A percentile compares a stretch with the other conserved stretches of the same genome.
Conservation (phyloP, 164 flowering plant species). For the Stephania yunnanensis region DNA sequence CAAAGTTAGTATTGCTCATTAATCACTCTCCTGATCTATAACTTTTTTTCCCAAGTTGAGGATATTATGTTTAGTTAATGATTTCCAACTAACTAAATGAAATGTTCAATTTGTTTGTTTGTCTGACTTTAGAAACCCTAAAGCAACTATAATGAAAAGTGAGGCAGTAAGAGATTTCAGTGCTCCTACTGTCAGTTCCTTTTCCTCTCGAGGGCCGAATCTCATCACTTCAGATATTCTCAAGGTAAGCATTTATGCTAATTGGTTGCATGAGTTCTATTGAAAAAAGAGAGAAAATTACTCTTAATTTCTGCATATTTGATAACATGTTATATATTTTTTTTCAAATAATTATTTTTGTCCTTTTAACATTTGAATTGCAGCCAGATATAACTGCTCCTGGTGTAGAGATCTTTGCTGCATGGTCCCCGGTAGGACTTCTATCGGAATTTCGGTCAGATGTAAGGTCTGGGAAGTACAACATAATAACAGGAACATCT, state of each 20-base stretch:
- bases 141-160: conserved; percentile 26
- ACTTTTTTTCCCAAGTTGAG: too few species aligned
- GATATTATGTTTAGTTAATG: not conserved
- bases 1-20: not conserved
- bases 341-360: too few species aligned
- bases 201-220: conserved; percentile 65
- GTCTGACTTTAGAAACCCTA: not conserved
- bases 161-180: conserved; percentile 12
- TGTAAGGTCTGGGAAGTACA: not conserved
- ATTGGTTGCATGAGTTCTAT: not conserved
- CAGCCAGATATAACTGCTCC: conserved; percentile 7
- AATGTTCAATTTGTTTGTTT: not conserved
- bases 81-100: not conserved
- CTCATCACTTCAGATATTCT: conserved; percentile 27
- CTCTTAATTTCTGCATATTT: too few species aligned
- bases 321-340: too few species aligned
- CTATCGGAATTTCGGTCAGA: not conserved
- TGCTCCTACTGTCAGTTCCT: conserved; percentile 38
- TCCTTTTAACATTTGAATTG: not conserved
- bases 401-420: not conserved
- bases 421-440: not conserved
- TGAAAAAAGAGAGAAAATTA: too few species aligned
- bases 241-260: conserved; percentile 21
- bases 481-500: not conserved
- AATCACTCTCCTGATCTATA: too few species aligned